These are phyloP conservation scores for Cytospora chrysosperma DNA, from an alignment of 2,329 filamentous ascomycete species.

Conservation along the genomic window DNA sequence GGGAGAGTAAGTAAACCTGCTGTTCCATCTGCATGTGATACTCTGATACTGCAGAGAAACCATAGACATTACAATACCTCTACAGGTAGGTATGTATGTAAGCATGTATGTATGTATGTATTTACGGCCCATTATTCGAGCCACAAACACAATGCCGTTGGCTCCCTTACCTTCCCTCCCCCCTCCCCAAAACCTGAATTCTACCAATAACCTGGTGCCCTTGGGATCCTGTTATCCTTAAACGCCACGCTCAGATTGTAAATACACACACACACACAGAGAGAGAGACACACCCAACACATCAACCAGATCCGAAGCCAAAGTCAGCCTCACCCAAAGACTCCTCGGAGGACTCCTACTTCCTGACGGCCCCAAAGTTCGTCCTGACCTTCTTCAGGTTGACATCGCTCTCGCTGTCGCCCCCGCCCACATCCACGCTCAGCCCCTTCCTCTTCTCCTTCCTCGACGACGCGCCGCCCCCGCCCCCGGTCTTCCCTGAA, in stretches of 20 bases:
- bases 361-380: slow-evolving; percentile 56
- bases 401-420: slow-evolving; percentile 61
- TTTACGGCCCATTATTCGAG: not conserved
- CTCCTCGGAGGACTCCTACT: slow-evolving; percentile 28
- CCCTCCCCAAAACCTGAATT: no score
- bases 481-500: not conserved
- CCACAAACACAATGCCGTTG: not conserved
- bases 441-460: slow-evolving; percentile 55
- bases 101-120: not conserved
- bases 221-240: not conserved
- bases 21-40: not conserved
- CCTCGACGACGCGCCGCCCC: no score
- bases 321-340: not conserved
- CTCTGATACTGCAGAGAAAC: not conserved
- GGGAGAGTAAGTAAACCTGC: no score
- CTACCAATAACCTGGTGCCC: not conserved
- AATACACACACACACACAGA: not conserved
- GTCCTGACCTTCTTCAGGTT: slow-evolving; percentile 55
- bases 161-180: no score
- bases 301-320: not conserved
- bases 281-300: not conserved
- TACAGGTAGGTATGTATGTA: not conserved
- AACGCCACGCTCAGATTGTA: not conserved
- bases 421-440: slow-evolving; percentile 36
- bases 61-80: not conserved